Conservation (phyloP, 1,139 yeast genomes). For the Yamadazyma mexicana region DNA sequence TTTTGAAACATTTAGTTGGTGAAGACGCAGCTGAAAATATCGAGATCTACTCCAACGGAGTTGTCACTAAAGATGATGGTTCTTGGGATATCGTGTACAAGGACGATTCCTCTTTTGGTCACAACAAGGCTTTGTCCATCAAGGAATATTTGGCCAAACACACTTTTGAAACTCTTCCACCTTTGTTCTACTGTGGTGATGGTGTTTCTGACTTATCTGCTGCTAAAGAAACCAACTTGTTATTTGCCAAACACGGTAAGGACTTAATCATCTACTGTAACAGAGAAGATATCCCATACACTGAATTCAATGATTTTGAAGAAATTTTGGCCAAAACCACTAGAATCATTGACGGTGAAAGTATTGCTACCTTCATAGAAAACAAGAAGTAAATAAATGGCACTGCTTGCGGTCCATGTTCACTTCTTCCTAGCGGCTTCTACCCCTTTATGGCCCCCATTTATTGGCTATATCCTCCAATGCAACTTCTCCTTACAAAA, state of each 20-base stretch:
- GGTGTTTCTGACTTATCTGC: constrained; percentile 96
- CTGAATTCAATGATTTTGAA: constrained; percentile 72
- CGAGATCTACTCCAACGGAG: constrained; percentile 82
- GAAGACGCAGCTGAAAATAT: constrained; percentile 69
- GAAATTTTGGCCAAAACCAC: constrained; percentile 64
- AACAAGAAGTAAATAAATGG: constrained; percentile 18
- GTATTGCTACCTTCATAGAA: constrained; percentile 29
- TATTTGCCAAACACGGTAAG: constrained; percentile 91
- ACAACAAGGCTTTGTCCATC: constrained; percentile 86
- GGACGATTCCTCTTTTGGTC: constrained; percentile 89
- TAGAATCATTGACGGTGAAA: constrained; percentile 29
- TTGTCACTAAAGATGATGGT: constrained; percentile 49
- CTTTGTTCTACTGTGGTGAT: constrained; percentile 90
- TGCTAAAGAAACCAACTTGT: constrained; percentile 87
- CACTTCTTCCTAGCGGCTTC: too few species aligned
- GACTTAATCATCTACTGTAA: constrained; percentile 85
- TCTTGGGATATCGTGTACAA: constrained; percentile 84
- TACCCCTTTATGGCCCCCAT: not conserved
- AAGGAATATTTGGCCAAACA: constrained; percentile 56
- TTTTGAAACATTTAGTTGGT: constrained; percentile 74
- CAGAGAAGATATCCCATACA: constrained; percentile 78
- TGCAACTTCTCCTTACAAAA: too few species aligned
- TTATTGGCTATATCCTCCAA: not conserved
- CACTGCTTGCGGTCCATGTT: too few species aligned
- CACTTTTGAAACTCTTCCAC: constrained; percentile 43